A percentile compares a stretch with the other conserved stretches of the same genome.
Conservation (phyloP, 345 rosid species). For the Leavenworthia alabamica region DNA sequence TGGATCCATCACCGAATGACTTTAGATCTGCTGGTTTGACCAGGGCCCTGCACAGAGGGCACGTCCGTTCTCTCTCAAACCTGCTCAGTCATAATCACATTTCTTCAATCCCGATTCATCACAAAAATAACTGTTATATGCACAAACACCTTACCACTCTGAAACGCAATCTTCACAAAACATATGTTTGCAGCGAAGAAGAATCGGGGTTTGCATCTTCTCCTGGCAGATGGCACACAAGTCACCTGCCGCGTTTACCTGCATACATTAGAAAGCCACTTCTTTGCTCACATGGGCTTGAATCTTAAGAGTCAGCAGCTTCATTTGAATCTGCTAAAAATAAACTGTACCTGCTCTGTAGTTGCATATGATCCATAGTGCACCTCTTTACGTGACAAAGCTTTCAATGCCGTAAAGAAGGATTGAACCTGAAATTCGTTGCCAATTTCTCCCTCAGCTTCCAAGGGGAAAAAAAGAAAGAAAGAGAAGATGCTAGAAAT, state of each 20-base stretch:
- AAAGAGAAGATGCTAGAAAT: neutral
- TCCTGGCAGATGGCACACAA: conserved; percentile 97
- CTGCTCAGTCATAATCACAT: conserved; percentile 38
- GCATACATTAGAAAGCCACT: conserved; percentile 30
- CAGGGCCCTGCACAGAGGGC: conserved; percentile 94
- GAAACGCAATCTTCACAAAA: conserved; percentile 99
- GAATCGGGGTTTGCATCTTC: conserved; percentile 94
- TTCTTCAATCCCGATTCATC: conserved; percentile 4
- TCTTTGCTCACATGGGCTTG: conserved; percentile 8
- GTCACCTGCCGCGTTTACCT: conserved; percentile 95
- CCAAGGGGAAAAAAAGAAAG: neutral
- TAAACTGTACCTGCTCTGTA: conserved; percentile 70
- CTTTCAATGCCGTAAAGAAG: conserved; percentile 79
- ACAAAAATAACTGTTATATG: neutral
- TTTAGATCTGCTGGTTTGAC: conserved; percentile 90
- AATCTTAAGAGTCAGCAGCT: conserved; percentile 1
- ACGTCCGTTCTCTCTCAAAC: conserved; percentile 98
- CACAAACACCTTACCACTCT: conserved; percentile 61
- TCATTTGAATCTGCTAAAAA: neutral
- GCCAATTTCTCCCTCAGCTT: conserved; percentile 2
- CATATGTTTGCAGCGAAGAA: conserved; percentile 92
- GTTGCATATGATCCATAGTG: conserved; percentile 98
- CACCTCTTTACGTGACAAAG: conserved; percentile 86
- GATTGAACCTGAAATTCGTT: conserved; percentile 66
- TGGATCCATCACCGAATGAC: conserved; percentile 93